Conservation (phyloP, 75 land plant genomes). For the Pseudotsuga menziesii region DNA sequence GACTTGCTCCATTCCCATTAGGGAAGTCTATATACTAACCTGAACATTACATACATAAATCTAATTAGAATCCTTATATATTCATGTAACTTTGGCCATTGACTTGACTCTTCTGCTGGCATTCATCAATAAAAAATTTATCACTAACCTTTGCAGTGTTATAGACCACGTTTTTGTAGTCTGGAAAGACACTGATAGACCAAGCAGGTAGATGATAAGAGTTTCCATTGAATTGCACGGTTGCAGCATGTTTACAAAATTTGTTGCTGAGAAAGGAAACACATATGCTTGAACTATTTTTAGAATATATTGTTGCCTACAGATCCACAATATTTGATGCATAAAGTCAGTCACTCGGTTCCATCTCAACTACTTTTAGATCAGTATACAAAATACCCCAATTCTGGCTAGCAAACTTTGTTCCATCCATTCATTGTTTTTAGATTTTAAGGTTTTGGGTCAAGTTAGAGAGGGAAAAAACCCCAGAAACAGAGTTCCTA, state of each 20-base stretch:
- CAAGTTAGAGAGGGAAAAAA: too few relatives aligned
- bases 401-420: too few relatives aligned
- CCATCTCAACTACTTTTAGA: too few relatives aligned
- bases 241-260: conserved; percentile 13
- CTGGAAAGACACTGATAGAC: conserved; percentile 44
- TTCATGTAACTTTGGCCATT: neutral
- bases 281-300: conserved; percentile 17
- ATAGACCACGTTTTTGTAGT: conserved; percentile 32
- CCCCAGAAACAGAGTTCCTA: too few relatives aligned
- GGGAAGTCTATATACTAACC: conserved; percentile 21
- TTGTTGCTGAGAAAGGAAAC: conserved; percentile 34
- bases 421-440: too few relatives aligned
- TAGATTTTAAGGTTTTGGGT: too few relatives aligned
- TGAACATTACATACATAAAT: neutral
- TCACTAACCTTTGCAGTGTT: conserved; percentile 40
- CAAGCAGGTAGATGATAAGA: conserved; percentile 33
- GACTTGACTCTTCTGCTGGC: too few relatives aligned
- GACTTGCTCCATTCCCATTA: conserved; percentile 7
- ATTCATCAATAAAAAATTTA: neutral
- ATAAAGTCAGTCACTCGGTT: too few relatives aligned
- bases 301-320: conserved; percentile 21
- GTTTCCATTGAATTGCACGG: conserved; percentile 25
- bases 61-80: neutral
- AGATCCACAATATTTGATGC: neutral
- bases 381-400: too few relatives aligned